Conservation (phyloP, 2,329 filamentous ascomycete species). For the Penicillium sp. region DNA sequence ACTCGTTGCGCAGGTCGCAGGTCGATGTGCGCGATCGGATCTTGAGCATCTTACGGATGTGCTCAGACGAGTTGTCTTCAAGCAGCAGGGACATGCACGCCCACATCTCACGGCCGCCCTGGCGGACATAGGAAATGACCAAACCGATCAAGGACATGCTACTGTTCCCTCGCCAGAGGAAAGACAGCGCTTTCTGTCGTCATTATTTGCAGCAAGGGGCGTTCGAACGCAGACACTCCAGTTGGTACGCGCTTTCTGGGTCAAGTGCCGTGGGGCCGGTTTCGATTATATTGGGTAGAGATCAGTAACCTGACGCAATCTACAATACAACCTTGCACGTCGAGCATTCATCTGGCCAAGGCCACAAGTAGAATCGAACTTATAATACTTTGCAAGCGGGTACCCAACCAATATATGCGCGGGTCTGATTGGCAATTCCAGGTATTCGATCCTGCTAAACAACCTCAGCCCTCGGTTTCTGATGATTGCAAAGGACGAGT, state of each 20-base stretch:
- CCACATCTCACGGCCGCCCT: slow-evolving; percentile 43
- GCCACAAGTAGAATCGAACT: slow-evolving; percentile 7
- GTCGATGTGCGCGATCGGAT: slow-evolving; percentile 52
- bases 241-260: slow-evolving; percentile 49
- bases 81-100: slow-evolving; percentile 46
- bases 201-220: slow-evolving; percentile 45
- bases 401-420: neutral
- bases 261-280: slow-evolving; percentile 48
- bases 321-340: slow-evolving; percentile 3
- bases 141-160: slow-evolving; percentile 27
- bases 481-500: neutral
- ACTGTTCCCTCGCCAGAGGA: slow-evolving; percentile 39
- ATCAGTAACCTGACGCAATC: slow-evolving; percentile 12
- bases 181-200: slow-evolving; percentile 47
- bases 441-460: neutral
- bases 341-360: neutral
- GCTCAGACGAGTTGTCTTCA: slow-evolving; percentile 48
- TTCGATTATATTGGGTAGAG: slow-evolving; percentile 45
- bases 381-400: neutral
- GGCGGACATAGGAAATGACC: slow-evolving; percentile 32
- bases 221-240: slow-evolving; percentile 42
- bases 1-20: slow-evolving; percentile 47
- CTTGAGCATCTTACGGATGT: slow-evolving; percentile 48
- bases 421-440: neutral
- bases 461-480: neutral